Evolutionary conservation across 2,329 filamentous ascomycete genomes (phyloP), one percentile per base, ranked within the genome.

Genomic region (Alternaria sp.): DNA sequence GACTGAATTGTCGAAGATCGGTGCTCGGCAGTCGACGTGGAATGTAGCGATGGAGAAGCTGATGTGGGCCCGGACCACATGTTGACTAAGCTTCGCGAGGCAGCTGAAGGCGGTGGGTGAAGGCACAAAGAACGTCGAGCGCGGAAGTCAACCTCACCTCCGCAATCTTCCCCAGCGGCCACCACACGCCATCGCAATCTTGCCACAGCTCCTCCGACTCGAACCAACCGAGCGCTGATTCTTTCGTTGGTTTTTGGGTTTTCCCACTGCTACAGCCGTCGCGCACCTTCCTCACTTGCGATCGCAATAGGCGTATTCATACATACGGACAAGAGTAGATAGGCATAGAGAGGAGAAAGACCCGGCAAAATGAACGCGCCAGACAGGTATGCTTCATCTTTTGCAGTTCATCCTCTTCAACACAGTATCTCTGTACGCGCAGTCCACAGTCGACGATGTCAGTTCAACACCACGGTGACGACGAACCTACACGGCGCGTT

Each of bases 361-460:
- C 54, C 25, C 56, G 13, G 30, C 69, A 77, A 28, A 4, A 80
- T 80, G 77, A 80, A 80, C 75, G 77, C 77, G 45, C 77, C 77
- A 50, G 77, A 80, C 59, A 75, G 77, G 77, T 79, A 76, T 19
- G 76, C 68, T 46, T 43, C 47, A 13, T 17, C 15, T 45, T 52
- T 44, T 32, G 11, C 19, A 32, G 44, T 43, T 51, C 10, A 28
- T 40, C 23, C 49, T 57, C n/a, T 21, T 53, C 19, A 17, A 43
- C 21, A 52, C 11, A 21, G 55, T 46, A 28, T 21, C 47, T 49
- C 58, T 57, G 57, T 43, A 50, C 65, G 63, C 61, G 57, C 19
- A 57, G 43, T 49, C 50, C 23, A 62, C 32, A 23, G 57, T 62
- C 30, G 28, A 40, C 13, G 30, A 52, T 52, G 49, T 32, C 30